phyloP scores from a whole-genome alignment of 208 protist species.

The Acanthamoeba quina region DNA sequence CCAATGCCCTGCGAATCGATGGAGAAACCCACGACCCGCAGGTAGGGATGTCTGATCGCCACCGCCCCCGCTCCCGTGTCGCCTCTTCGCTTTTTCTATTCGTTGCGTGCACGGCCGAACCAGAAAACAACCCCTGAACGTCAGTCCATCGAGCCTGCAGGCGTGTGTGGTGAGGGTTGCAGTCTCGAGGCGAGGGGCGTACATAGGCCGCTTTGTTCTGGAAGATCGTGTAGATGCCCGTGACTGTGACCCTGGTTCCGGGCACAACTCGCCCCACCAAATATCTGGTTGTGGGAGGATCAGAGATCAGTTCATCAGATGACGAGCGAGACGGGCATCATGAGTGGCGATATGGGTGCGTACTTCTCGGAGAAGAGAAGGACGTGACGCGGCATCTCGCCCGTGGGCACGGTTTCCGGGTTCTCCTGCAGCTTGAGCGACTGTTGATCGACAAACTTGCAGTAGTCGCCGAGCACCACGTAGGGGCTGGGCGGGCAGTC shows the following conservation, averaged over 20 bases:
- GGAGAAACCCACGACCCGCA: conserved; percentile 52
- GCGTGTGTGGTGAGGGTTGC: too few species aligned
- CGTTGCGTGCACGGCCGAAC: too few species aligned
- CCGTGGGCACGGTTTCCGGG: conserved; percentile 90
- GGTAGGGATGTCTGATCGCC: conserved; percentile 77
- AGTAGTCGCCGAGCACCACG: conserved; percentile 82
- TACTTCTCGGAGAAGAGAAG: conserved; percentile 83
- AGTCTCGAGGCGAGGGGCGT: background rate
- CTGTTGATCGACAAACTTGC: conserved; percentile 88
- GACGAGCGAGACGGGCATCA: too few species aligned
- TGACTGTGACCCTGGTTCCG: conserved; percentile 86
- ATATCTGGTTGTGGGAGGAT: conserved; percentile 14
- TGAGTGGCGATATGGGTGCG: background rate
- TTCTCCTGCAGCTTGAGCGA: conserved; percentile 91
- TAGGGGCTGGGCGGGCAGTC: conserved; percentile 86
- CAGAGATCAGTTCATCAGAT: too few species aligned
- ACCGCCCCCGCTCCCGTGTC: conserved; percentile 63
- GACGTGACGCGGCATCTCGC: conserved; percentile 90
- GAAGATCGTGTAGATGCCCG: conserved; percentile 88
- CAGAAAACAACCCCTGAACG: too few species aligned
- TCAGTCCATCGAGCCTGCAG: too few species aligned
- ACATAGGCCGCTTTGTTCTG: conserved; percentile 60
- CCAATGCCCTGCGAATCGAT: conserved; percentile 58
- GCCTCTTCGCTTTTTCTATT: conserved; percentile 17
- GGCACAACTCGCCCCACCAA: conserved; percentile 83